phyloP scores from a whole-genome alignment of 208 protist species.

The Wallacemonas collosoma region DNA sequence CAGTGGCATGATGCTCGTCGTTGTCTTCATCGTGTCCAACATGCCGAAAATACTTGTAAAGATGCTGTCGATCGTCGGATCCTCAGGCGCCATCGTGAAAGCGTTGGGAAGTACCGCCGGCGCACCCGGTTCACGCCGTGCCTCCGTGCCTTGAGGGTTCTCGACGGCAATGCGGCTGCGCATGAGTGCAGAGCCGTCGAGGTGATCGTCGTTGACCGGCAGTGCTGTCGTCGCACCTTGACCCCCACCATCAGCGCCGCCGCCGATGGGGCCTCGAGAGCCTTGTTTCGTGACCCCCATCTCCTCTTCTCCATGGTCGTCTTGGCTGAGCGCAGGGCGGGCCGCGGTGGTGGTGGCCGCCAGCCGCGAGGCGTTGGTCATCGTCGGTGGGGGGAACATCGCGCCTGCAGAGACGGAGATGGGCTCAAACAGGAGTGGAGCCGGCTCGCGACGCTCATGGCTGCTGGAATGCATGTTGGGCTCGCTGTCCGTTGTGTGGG shows the following conservation, averaged over 20 bases:
- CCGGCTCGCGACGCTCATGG: not conserved
- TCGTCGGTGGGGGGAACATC: constrained; percentile 10
- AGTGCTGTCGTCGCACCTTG: too few species aligned
- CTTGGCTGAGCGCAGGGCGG: not conserved
- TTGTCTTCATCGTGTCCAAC: constrained; percentile 50
- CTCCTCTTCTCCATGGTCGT: not conserved
- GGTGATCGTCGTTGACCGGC: too few species aligned
- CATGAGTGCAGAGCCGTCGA: not conserved
- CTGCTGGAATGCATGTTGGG: not conserved
- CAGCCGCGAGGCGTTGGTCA: constrained; percentile 10
- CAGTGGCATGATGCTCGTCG: constrained; percentile 57
- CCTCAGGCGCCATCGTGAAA: constrained; percentile 58
- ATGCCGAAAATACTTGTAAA: constrained; percentile 45
- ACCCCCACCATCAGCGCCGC: not conserved
- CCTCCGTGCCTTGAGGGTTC: not conserved
- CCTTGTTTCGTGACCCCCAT: not conserved
- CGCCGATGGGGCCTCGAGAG: not conserved
- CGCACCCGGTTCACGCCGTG: not conserved
- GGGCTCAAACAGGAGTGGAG: constrained; percentile 8
- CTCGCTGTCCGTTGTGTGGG: not conserved
- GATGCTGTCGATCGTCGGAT: constrained; percentile 40
- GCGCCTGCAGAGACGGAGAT: not conserved
- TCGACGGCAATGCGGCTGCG: constrained; percentile 1
- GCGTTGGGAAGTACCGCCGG: constrained; percentile 30
- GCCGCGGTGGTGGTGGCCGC: too few species aligned